Conservation (phyloP, 345 rosid genomes). For the Dipteronia sinensis region DNA sequence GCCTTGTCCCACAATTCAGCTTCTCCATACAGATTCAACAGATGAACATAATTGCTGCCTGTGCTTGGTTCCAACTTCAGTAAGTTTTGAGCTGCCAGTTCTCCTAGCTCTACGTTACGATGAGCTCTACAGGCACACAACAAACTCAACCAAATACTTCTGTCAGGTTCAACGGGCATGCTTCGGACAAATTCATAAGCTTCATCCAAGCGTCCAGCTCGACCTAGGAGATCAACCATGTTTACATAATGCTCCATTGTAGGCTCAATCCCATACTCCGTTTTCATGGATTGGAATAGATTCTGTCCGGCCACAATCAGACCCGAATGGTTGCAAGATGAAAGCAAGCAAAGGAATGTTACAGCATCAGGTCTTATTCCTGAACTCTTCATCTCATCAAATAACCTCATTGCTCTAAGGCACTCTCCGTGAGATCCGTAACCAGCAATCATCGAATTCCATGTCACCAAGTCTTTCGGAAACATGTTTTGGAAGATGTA, state of each 20-base stretch:
- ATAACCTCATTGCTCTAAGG: slow-evolving; percentile 48
- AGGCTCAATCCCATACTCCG: slow-evolving; percentile 50
- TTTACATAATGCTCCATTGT: slow-evolving; percentile 68
- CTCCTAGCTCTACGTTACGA: slow-evolving; percentile 61
- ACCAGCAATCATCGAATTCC: slow-evolving; percentile 80
- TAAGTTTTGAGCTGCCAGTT: slow-evolving; percentile 59
- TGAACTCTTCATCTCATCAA: slow-evolving; percentile 57
- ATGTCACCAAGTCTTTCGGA: slow-evolving; percentile 56
- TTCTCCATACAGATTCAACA: slow-evolving; percentile 69
- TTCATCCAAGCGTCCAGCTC: slow-evolving; percentile 61
- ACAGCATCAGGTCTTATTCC: slow-evolving; percentile 59
- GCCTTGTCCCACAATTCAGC: slow-evolving; percentile 61
- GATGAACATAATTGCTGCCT: slow-evolving; percentile 62
- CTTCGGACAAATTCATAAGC: slow-evolving; percentile 55
- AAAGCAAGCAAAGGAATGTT: slow-evolving; percentile 70
- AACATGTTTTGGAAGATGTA: slow-evolving; percentile 51
- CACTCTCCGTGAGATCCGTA: slow-evolving; percentile 76
- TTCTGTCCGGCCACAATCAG: slow-evolving; percentile 58
- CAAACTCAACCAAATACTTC: slow-evolving; percentile 74
- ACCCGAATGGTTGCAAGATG: slow-evolving; percentile 88
- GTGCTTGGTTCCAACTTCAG: slow-evolving; percentile 56
- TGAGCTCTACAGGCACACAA: slow-evolving; percentile 62
- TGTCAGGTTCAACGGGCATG: slow-evolving; percentile 58
- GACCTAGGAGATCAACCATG: slow-evolving; percentile 79
- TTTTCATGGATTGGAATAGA: slow-evolving; percentile 55